Base-by-base conservation (phyloP, 2,329 filamentous ascomycete species). In the Fusarium sp. region DNA sequence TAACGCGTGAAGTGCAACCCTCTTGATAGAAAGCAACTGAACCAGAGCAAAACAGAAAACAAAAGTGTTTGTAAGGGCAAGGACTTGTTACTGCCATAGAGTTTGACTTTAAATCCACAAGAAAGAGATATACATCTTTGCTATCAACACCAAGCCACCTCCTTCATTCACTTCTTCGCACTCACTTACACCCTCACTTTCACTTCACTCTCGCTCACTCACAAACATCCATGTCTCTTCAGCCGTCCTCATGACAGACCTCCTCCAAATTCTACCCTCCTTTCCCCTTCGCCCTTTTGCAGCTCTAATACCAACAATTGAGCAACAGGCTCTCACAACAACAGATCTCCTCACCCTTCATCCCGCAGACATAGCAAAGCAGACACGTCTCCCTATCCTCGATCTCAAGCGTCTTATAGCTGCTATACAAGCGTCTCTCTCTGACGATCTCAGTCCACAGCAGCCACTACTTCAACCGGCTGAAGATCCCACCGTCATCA, bases 341-440 rank as follows among this genome's bases (percentile, higher is more conserved):
- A 91, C 90, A 76, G 96, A 99, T 80, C 88, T 99, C 54, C 87
- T 99, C 77, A 93, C 93, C 6, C 90, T 97, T 70, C 93, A 97
- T 78, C 88, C 91, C 8, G 86, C 91, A 69, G 93, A 97, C 78
- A 89, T 98, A 73, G 94, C 94, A 63, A 96, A 93, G 84, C 92
- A 94, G 80, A 95, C 94, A 55, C 91, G 92, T 72, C 86, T 97
- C 23, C 94, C 95, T 6, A 85, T 95, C 12, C 87, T 92, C 42
- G 94, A 98, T 78, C 86, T 98, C 75, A 93, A 91, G 81, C 90
- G 91, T 68, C 86, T 98, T 39, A 88, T 90, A 70, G 86, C 87
- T 62, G 90, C 91, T 60, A 84, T 97, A 37, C 83, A 94, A 38
- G 83, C 85, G 31, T 90, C 89, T 18, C 83, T 97, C 38, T 91